These are phyloP conservation scores for Testicularia cyperi DNA, from an alignment of 1,284 basidiomycete genomes.

Conservation along the genomic window DNA sequence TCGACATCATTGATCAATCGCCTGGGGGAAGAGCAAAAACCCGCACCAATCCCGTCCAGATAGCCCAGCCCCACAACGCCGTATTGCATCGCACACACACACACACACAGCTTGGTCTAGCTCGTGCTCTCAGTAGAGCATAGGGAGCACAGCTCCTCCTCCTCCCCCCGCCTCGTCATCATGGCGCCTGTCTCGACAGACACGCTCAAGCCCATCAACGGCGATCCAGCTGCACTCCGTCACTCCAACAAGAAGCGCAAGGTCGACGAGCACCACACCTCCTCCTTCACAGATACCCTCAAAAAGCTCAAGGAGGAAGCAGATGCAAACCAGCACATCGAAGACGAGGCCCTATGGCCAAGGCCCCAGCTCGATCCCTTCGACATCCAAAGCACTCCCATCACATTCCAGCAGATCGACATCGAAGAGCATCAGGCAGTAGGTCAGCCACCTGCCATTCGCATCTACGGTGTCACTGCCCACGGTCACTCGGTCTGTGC, in stretches of 20 bases:
- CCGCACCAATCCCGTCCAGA: too few relatives aligned
- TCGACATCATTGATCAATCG: too few relatives aligned
- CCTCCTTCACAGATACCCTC: conserved; percentile 48
- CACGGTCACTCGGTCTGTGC: conserved; percentile 55
- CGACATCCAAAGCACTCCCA: conserved; percentile 29
- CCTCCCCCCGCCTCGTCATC: conserved; percentile 2
- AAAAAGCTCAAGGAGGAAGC: conserved; percentile 41
- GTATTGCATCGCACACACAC: too few relatives aligned
- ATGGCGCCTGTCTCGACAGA: conserved; percentile 38
- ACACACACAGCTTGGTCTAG: too few relatives aligned
- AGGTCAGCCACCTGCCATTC: conserved; percentile 47
- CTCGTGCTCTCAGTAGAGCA: too few relatives aligned
- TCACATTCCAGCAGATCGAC: conserved; percentile 59
- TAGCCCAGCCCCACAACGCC: too few relatives aligned
- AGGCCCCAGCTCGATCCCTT: conserved; percentile 40
- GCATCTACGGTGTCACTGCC: conserved; percentile 57
- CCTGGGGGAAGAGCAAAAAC: too few relatives aligned
- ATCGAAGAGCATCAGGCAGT: conserved; percentile 54
- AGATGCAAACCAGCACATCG: conserved; percentile 32
- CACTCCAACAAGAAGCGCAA: conserved; percentile 30
- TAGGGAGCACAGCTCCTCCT: too few relatives aligned
- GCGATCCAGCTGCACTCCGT: conserved; percentile 10
- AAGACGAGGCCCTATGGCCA: conserved; percentile 43
- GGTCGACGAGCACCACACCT: conserved; percentile 32
- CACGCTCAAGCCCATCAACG: conserved; percentile 5